Percentiles rank a stretch among this genome's conserved stretches.
These are phyloP conservation scores for Metschnikowia cubensis DNA, from an alignment of 805 yeast species.

Conservation along the genomic window DNA sequence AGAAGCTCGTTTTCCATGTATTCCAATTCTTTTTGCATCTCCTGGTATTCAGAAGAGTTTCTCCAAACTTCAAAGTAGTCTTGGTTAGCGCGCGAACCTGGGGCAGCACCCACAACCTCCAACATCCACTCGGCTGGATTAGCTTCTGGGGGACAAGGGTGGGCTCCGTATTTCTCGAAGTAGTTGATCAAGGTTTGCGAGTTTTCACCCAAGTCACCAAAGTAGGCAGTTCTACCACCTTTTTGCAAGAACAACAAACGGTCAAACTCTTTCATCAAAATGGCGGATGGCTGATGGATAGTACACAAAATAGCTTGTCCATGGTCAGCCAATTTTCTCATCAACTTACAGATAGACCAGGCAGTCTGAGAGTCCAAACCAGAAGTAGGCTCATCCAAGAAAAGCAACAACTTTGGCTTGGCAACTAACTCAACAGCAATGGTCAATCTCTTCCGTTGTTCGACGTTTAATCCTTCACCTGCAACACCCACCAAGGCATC, in stretches of 20 bases:
- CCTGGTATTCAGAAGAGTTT: slow-evolving; percentile 57
- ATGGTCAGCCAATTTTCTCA: slow-evolving; percentile 62
- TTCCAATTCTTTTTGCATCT: slow-evolving; percentile 56
- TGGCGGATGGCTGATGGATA: slow-evolving; percentile 75
- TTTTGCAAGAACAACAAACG: slow-evolving; percentile 61
- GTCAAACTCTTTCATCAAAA: slow-evolving; percentile 63
- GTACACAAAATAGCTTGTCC: slow-evolving; percentile 77
- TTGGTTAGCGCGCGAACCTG: slow-evolving; percentile 69
- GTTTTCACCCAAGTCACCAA: slow-evolving; percentile 73
- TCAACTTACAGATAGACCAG: slow-evolving; percentile 65
- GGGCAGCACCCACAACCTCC: slow-evolving; percentile 79
- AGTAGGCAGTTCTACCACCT: slow-evolving; percentile 79
- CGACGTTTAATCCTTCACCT: slow-evolving; percentile 49
- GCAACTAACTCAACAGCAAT: slow-evolving; percentile 73
- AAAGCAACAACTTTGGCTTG: slow-evolving; percentile 57
- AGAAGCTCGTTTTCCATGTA: slow-evolving; percentile 57
- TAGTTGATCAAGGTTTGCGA: slow-evolving; percentile 56
- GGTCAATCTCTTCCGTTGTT: slow-evolving; percentile 33
- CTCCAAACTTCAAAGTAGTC: slow-evolving; percentile 78
- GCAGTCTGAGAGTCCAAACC: slow-evolving; percentile 69
- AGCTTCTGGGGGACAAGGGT: slow-evolving; percentile 44
- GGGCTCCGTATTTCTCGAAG: slow-evolving; percentile 71
- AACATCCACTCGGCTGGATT: slow-evolving; percentile 64
- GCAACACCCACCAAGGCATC: slow-evolving; percentile 78
- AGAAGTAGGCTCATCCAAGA: slow-evolving; percentile 71